phyloP scores from a whole-genome alignment of 2,329 filamentous ascomycete genomes.

The Cordyceps cicadae region DNA sequence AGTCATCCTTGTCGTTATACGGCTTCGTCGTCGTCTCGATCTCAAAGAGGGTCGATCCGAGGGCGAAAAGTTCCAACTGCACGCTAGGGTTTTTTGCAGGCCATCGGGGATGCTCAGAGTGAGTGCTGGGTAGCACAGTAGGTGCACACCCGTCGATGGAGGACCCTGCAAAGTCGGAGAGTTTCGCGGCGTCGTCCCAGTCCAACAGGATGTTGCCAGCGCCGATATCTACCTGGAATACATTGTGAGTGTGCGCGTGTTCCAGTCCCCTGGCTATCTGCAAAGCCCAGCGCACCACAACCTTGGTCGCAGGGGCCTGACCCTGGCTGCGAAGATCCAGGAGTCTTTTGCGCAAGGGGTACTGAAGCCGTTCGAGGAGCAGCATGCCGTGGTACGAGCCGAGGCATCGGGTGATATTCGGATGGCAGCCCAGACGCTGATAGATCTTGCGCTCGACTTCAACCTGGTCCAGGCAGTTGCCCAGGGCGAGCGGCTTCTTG shows the following conservation, averaged over 20 bases:
- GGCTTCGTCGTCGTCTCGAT: no score
- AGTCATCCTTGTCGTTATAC: no score
- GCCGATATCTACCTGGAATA: background rate
- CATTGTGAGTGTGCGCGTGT: background rate
- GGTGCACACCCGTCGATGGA: no score
- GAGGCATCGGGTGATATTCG: background rate
- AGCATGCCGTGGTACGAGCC: background rate
- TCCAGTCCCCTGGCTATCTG: background rate
- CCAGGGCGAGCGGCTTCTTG: background rate
- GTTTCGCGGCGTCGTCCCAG: background rate
- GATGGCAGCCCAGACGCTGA: background rate
- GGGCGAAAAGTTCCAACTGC: no score
- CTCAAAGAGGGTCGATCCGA: no score
- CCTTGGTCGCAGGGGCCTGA: no score
- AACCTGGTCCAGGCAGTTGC: background rate
- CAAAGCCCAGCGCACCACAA: no score
- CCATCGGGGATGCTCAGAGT: no score
- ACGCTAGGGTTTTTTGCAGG: no score
- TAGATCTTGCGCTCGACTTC: background rate
- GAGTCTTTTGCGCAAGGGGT: background rate
- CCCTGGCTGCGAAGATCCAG: background rate
- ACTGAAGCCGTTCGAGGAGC: background rate
- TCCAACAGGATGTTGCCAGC: background rate
- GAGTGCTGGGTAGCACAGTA: no score
- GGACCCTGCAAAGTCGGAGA: background rate